Percentiles rank a stretch among this genome's conserved stretches.
Conservation (phyloP, 2,329 filamentous ascomycete genomes). For the Chaetoscypha palmicola region DNA sequence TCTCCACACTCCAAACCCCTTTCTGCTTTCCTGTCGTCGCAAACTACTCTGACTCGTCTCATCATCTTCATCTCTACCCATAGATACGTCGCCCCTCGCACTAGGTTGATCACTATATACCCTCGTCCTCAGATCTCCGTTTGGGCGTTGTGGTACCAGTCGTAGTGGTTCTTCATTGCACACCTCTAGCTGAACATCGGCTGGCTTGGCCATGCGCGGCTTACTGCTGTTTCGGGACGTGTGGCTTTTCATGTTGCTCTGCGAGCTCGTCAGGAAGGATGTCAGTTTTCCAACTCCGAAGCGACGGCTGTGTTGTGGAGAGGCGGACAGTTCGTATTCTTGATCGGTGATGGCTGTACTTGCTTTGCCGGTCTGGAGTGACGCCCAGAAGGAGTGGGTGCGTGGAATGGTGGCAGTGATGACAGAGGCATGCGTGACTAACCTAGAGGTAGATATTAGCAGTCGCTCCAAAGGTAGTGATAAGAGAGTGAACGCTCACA, state of each 20-base stretch:
- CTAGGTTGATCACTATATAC: not conserved
- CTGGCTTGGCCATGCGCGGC: not conserved
- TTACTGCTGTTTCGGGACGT: not conserved
- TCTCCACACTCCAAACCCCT: not conserved
- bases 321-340: conserved; percentile 9
- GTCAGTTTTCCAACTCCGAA: not conserved
- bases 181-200: not conserved
- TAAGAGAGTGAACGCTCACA: conserved; percentile 1
- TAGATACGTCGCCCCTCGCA: not conserved
- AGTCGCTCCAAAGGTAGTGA: too few relatives aligned
- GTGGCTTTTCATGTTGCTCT: too few relatives aligned
- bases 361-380: conserved; percentile 8
- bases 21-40: not conserved
- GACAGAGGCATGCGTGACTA: conserved; percentile 6
- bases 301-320: not conserved
- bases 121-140: not conserved
- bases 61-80: not conserved
- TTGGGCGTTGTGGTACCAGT: not conserved
- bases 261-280: too few relatives aligned
- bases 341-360: conserved; percentile 3
- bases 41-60: not conserved
- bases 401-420: conserved; percentile 10
- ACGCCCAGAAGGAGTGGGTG: conserved; percentile 10
- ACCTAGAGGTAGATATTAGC: not conserved
- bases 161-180: not conserved